A percentile compares a stretch with the other conserved stretches of the same genome.
Conservation (phyloP, 768 basidiomycete genomes). For the Strobilomyces confusus region DNA sequence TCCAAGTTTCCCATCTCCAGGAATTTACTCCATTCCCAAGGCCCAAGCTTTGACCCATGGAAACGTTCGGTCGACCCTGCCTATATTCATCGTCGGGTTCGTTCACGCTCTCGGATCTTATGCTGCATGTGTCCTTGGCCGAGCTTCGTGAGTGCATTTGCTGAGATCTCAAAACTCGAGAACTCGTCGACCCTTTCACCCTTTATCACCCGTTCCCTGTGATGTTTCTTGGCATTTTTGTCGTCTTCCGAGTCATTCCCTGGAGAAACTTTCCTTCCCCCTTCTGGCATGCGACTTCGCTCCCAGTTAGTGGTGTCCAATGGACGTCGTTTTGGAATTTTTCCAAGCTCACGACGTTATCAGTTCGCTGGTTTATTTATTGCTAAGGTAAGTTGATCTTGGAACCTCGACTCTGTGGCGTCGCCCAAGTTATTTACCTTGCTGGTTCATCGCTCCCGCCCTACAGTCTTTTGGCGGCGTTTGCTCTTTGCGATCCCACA, state of each 20-base stretch:
- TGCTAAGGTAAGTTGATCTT: too few species aligned
- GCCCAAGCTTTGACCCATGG: slow-evolving; percentile 7
- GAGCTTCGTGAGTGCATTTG: neutral
- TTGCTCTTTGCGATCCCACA: slow-evolving; percentile 20
- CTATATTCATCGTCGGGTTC: slow-evolving; percentile 13
- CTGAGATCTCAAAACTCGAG: slow-evolving; percentile 12
- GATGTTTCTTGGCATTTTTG: slow-evolving; percentile 18
- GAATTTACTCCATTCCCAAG: neutral
- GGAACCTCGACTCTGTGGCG: too few species aligned
- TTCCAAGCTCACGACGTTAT: neutral
- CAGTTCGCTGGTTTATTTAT: too few species aligned
- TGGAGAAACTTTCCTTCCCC: slow-evolving; percentile 14
- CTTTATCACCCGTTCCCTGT: slow-evolving; percentile 24
- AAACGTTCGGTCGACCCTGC: slow-evolving; percentile 10
- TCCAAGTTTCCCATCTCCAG: slow-evolving; percentile 3
- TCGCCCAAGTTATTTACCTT: neutral
- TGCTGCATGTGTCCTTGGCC: slow-evolving; percentile 16
- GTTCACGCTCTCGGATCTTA: slow-evolving; percentile 14
- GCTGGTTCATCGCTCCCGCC: slow-evolving; percentile 5
- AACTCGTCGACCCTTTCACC: slow-evolving; percentile 18
- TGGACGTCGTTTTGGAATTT: neutral
- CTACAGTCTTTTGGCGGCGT: slow-evolving; percentile 14
- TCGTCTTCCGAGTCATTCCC: neutral
- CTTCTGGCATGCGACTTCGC: slow-evolving; percentile 30
- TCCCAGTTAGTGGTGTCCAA: slow-evolving; percentile 32